Percentiles rank a stretch among this genome's conserved stretches.
Evolutionary conservation across 73 alveolate genomes (phyloP).

Genomic region (Paramecium pentaurelia): DNA sequence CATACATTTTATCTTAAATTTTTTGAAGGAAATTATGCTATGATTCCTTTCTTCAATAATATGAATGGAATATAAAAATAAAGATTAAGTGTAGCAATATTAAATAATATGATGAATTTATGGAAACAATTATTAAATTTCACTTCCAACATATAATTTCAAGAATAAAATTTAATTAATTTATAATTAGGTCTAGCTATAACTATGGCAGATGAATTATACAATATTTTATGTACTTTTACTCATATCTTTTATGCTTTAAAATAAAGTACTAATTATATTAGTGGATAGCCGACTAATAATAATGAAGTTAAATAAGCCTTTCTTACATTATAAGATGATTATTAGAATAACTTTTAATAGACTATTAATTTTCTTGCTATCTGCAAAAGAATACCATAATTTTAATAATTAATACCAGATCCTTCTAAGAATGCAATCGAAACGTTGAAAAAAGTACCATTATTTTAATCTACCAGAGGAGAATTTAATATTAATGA

Average conservation of each 20-base stretch:
- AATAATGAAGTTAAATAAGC: neutral
- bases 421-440: neutral
- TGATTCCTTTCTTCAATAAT: conserved; percentile 53
- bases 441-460: conserved; percentile 29
- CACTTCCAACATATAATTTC: neutral
- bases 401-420: conserved; percentile 30
- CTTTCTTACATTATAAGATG: neutral
- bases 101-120: neutral
- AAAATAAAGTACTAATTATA: conserved; percentile 43
- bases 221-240: neutral
- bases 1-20: neutral
- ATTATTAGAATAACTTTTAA: conserved; percentile 7
- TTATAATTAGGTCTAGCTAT: neutral
- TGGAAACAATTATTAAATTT: neutral
- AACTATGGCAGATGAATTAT: conserved; percentile 28
- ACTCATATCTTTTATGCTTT: conserved; percentile 40
- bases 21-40: conserved; percentile 47
- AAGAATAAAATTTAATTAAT: neutral
- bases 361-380: conserved; percentile 22
- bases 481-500: conserved; percentile 41
- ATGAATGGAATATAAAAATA: neutral
- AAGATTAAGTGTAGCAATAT: neutral
- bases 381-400: neutral
- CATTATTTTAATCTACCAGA: neutral
- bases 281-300: neutral